A percentile compares a stretch with the other conserved stretches of the same genome.
Conservation (phyloP, 164 flowering plant species). For the Vitis cinerea region DNA sequence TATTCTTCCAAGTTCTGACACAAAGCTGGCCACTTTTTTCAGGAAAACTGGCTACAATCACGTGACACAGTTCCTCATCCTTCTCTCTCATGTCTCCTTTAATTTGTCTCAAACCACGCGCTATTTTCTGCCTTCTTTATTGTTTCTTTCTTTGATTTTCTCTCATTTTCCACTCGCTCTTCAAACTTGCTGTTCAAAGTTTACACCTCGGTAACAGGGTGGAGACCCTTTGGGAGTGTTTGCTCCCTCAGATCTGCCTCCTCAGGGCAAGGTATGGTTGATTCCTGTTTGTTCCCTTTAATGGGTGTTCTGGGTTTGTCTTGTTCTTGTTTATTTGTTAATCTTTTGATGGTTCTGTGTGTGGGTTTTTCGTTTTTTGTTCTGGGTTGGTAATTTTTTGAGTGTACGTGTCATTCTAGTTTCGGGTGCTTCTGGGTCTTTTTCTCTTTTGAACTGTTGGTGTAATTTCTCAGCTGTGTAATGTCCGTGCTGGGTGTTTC, state of each 20-base stretch:
- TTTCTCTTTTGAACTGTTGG: neutral
- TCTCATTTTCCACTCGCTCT: neutral
- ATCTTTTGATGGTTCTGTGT: neutral
- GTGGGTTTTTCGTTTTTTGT: neutral
- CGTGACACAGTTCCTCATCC: slow-evolving; percentile 23
- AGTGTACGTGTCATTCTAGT: neutral
- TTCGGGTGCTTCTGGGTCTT: no score
- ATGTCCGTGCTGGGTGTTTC: no score
- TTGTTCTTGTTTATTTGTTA: neutral
- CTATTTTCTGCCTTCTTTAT: neutral
- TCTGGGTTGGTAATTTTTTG: neutral
- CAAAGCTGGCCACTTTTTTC: neutral
- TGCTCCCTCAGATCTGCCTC: slow-evolving; percentile 20
- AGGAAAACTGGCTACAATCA: slow-evolving; percentile 28
- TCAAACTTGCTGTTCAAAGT: neutral
- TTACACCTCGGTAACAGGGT: neutral
- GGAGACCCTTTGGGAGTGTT: slow-evolving; percentile 1
- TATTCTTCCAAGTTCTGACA: slow-evolving; percentile 13
- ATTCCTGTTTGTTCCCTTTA: neutral
- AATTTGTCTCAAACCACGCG: slow-evolving; percentile 30
- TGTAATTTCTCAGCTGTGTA: neutral
- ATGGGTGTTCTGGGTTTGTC: slow-evolving; percentile 2
- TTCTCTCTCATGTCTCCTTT: slow-evolving; percentile 10
- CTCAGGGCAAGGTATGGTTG: slow-evolving; percentile 12
- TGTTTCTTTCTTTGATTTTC: neutral